A percentile compares a stretch with the other conserved stretches of the same genome.
Conservation (phyloP, 2,329 filamentous ascomycete species). For the Penicillium decumbens region DNA sequence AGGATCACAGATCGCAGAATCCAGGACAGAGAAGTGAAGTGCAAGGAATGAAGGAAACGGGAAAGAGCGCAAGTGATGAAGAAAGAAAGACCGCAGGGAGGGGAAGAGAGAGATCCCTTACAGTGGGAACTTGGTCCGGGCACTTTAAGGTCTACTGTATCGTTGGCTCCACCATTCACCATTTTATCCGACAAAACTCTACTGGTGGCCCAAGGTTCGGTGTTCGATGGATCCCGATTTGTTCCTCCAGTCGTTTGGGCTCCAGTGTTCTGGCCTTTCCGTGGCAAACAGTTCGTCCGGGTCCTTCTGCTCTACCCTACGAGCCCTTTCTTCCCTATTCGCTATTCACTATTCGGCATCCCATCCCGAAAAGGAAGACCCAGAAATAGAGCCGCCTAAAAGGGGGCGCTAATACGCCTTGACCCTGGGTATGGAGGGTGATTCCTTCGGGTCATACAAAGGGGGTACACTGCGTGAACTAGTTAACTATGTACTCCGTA, state of each 20-base stretch:
- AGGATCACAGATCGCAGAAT: conserved; percentile 28
- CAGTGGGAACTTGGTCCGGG: background rate
- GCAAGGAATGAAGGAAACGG: conserved; percentile 23
- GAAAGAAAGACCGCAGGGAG: conserved; percentile 20
- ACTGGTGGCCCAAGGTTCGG: background rate
- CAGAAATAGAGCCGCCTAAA: conserved; percentile 2
- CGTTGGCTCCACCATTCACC: background rate
- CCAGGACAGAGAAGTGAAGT: conserved; percentile 9
- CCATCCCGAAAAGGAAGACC: background rate
- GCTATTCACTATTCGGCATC: background rate
- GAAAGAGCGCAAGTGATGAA: conserved; percentile 19
- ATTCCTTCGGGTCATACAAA: conserved; percentile 1
- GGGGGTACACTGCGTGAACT: background rate
- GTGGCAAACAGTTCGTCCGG: conserved; percentile 12
- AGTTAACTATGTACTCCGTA: background rate
- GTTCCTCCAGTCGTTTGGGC: background rate
- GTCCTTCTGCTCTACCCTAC: background rate
- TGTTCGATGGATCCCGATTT: background rate
- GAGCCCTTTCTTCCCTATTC: background rate
- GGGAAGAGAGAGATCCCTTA: conserved; percentile 13
- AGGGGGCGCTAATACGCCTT: background rate
- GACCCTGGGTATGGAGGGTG: conserved; percentile 6
- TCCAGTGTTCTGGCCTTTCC: background rate
- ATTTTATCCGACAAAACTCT: background rate
- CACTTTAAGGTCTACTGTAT: background rate